Evolutionary conservation across 495 filamentous ascomycete genomes (phyloP), one percentile per base, ranked within the genome.

Genomic region (Trichoderma gamsii): DNA sequence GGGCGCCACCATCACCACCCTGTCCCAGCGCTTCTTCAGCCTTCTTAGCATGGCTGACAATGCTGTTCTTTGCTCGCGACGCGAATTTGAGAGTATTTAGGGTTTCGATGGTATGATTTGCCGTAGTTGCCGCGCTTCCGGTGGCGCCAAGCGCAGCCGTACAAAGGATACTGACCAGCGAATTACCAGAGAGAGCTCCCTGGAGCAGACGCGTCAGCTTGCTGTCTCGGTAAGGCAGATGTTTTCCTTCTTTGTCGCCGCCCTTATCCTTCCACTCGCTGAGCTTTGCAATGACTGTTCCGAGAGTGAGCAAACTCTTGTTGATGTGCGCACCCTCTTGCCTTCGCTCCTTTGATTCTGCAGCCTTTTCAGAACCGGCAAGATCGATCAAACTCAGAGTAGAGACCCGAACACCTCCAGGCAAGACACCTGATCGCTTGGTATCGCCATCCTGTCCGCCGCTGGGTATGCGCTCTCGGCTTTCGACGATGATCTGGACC

Each of bases 241-340:
- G 95, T 77, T 93, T 92, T 51, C 85, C 87, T 70, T 93, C 90
- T 73, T 90, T 91, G 75, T 95, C 90, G 5, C 83, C 84, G 2
- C 83, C 77, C 74, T 92, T 95, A 61, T 97, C 93, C 73, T 96
- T 97, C 66, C 88, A 85, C 51, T 92, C 92, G 3, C 84, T 86
- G 11, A 99, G 82, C 67, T 89, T 87, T 11, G 91, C 92, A 72
- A 99, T 97, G 70, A 99, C 95, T 3, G 91, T 99, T 27, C 95
- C 95, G 4, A 99, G 84, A 3, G 95, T 99, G 66, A 99, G 86
- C 73, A 99, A 81, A 76, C 92, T 97, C 78, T 97, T 97, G 80
- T 99, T 99, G 80, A 99, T 99, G 75, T 99, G 95, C 41, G 95
- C 92, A 64, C 95, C 95, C 79, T 99, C 95, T 43, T 92, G 91